Evolutionary conservation across 176 grass and related monocot genomes (phyloP).

Genomic region (Puccinellia tenuiflora): DNA sequence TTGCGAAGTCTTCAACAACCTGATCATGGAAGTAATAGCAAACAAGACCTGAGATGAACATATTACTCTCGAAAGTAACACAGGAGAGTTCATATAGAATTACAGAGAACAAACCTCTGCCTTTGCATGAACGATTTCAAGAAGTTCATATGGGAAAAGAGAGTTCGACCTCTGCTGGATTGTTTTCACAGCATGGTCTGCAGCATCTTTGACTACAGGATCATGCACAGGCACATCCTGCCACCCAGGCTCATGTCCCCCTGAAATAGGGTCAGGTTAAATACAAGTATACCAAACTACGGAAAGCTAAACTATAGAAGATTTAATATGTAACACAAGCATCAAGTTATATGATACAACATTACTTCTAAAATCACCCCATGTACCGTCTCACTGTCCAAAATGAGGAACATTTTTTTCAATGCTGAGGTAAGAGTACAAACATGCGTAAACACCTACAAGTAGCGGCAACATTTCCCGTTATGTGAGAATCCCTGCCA

Average conservation of each 20-base stretch:
- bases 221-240: slow-evolving; percentile 58
- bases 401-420: not conserved
- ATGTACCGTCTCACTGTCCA: not conserved
- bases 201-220: slow-evolving; percentile 80
- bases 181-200: slow-evolving; percentile 70
- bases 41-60: not conserved
- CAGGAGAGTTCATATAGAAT: not conserved
- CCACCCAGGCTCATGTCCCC: slow-evolving; percentile 58
- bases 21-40: slow-evolving; percentile 13
- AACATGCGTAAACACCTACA: not conserved
- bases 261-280: slow-evolving; percentile 31
- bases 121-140: slow-evolving; percentile 64
- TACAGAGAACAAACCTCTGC: slow-evolving; percentile 42
- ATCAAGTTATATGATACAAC: not conserved
- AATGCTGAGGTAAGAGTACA: not conserved
- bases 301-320: not conserved
- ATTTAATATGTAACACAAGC: not conserved
- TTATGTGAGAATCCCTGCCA: not conserved
- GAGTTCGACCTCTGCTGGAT: slow-evolving; percentile 83
- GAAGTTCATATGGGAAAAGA: slow-evolving; percentile 63
- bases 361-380: not conserved
- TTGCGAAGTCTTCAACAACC: slow-evolving; percentile 63
- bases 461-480: not conserved
- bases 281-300: not conserved
- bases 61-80: not conserved